Evolutionary conservation across 164 flowering plant genomes (phyloP), one percentile per base, ranked within the genome.

Genomic region (Nymphaea thermarum): DNA sequence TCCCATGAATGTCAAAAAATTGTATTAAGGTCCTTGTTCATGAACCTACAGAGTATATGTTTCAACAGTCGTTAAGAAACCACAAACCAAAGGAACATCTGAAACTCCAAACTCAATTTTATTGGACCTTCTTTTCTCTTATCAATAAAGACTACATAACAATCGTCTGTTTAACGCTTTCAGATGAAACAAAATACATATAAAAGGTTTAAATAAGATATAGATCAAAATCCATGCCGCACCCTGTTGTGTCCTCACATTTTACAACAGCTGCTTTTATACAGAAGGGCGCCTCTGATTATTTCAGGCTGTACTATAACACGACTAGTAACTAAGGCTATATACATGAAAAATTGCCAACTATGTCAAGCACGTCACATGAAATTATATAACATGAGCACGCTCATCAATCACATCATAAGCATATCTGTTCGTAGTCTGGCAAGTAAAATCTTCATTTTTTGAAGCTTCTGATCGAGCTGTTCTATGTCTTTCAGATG

Each of bases 401-500:
- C 60, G 16, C 10, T 8, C 16, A 61, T 17, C 6, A 7, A 61
- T n/a, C 8, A 61, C 25, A 6, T 7, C 64, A 42, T 14, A 17
- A 62, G 51, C 68, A 81, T 66, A 68, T 85, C 88, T 73, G 77
- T 77, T 71, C 83, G 77, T 68, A 90, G 75, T 67, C 71, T 76
- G 55, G 72, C 65, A 77, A 93, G 64, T 63, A 93, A 74, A 57
- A 68, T 75, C 80, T 82, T 86, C 90, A 93, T 81, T 60, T 79
- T 78, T 65, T 85, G 87, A 43, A 91, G 82, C 67, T 82, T 86
- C 80, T 84, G 81, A 3, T 64, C 73, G 18, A 93, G 82, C 75
- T 82, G 82, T 74, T 81, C 72, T 8, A 91, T 72, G 11, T 73
- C 73, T 14, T 76, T 72, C 62, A 84, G 73, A 68, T 80, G 80